A percentile compares a stretch with the other conserved stretches of the same genome.
Conservation (phyloP, 306 rosid genomes). For the Aeschynomene evenia region DNA sequence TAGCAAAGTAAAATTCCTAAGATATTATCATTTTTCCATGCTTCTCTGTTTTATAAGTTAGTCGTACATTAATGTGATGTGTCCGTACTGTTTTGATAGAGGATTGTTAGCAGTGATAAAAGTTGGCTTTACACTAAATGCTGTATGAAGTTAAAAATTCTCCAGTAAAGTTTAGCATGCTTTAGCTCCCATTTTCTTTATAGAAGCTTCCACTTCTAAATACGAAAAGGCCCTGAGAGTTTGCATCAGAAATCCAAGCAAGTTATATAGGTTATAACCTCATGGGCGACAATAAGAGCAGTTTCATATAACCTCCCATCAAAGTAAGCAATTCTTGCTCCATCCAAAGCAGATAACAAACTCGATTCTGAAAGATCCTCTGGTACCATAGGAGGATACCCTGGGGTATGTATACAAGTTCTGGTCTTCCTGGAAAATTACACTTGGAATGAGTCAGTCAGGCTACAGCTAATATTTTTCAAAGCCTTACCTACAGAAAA, state of each 20-base stretch:
- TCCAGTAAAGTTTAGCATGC: constrained; percentile 17
- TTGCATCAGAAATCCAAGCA: constrained; percentile 20
- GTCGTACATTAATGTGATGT: not conserved
- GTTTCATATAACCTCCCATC: constrained; percentile 80
- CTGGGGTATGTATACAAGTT: constrained; percentile 88
- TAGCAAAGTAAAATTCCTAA: constrained; percentile 11
- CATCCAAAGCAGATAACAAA: constrained; percentile 71
- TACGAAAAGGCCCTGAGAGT: constrained; percentile 3
- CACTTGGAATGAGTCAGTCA: constrained; percentile 28
- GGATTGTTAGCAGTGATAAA: not conserved
- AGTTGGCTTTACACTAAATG: not conserved
- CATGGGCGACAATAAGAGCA: constrained; percentile 80
- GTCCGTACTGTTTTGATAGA: not conserved
- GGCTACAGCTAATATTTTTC: constrained; percentile 20
- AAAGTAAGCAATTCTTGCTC: constrained; percentile 70
- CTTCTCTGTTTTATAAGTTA: not conserved
- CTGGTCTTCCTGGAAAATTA: constrained; percentile 78
- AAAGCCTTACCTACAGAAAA: constrained; percentile 3
- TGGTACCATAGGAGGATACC: constrained; percentile 86
- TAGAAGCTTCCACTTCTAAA: constrained; percentile 4
- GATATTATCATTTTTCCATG: not conserved
- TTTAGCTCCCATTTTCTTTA: constrained; percentile 1
- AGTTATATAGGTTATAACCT: constrained; percentile 57
- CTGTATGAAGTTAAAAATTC: not conserved
- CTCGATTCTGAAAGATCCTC: constrained; percentile 62